Percentiles rank a stretch among this genome's conserved stretches.
Conservation (phyloP, 345 rosid genomes). For the Bruguiera gymnorhiza region DNA sequence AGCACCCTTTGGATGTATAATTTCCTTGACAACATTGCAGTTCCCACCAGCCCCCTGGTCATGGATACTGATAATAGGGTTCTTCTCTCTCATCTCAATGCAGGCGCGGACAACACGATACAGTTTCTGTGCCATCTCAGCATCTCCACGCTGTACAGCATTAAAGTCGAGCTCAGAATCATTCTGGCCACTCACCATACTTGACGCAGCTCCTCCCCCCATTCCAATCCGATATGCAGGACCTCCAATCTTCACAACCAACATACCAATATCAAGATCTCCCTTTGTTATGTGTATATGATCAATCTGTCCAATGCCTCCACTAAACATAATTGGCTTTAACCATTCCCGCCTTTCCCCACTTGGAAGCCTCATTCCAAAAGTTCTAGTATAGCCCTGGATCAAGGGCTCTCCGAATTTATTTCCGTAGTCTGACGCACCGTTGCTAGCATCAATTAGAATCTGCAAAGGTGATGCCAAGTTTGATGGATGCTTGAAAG, state of each 20-base stretch:
- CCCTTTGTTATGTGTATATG: slow-evolving; percentile 78
- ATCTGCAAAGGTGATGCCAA: slow-evolving; percentile 88
- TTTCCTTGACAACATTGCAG: slow-evolving; percentile 96
- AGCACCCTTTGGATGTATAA: slow-evolving; percentile 88
- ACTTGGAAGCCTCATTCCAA: slow-evolving; percentile 90
- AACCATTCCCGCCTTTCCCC: slow-evolving; percentile 96
- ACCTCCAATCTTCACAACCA: slow-evolving; percentile 96
- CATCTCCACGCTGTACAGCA: slow-evolving; percentile 97
- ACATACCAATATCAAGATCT: slow-evolving; percentile 83
- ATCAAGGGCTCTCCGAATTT: slow-evolving; percentile 95
- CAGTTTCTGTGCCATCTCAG: slow-evolving; percentile 92
- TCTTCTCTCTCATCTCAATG: slow-evolving; percentile 82
- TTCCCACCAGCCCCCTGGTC: slow-evolving; percentile 99
- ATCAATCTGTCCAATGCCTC: slow-evolving; percentile 91
- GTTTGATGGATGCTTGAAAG: slow-evolving; percentile 71
- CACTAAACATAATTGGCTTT: slow-evolving; percentile 98
- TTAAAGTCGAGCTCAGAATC: slow-evolving; percentile 96
- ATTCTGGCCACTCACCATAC: slow-evolving; percentile 98
- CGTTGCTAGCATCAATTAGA: slow-evolving; percentile 86
- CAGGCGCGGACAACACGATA: slow-evolving; percentile 92
- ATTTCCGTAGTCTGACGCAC: slow-evolving; percentile 95
- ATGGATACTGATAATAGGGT: slow-evolving; percentile 93
- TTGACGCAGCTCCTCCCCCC: slow-evolving; percentile 99
- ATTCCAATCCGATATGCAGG: slow-evolving; percentile 96
- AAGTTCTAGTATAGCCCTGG: slow-evolving; percentile 85